Evolutionary conservation across 2,329 filamentous ascomycete genomes (phyloP).

Genomic region (Emergomyces orientalis): DNA sequence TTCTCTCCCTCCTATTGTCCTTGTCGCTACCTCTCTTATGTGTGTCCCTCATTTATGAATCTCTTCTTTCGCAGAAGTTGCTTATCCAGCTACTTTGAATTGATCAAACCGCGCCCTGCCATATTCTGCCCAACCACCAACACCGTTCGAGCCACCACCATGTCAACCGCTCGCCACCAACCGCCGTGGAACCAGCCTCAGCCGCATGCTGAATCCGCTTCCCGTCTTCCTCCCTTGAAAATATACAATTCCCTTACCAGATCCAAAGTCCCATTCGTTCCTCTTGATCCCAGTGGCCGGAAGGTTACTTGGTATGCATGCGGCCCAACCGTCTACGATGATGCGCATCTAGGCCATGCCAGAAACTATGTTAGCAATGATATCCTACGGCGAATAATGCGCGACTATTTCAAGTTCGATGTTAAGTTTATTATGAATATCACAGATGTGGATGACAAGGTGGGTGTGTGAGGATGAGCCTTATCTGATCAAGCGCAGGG

Average conservation of each 20-base stretch:
- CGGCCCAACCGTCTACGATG: conserved; percentile 76
- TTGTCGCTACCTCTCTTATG: not conserved
- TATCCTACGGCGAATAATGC: conserved; percentile 72
- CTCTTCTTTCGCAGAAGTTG: conserved; percentile 1
- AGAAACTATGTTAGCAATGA: conserved; percentile 87
- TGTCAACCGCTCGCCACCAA: conserved; percentile 32
- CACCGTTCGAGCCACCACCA: conserved; percentile 10
- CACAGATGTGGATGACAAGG: conserved; percentile 73
- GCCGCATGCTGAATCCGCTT: conserved; percentile 23
- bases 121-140: not conserved
- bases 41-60: conserved; percentile 9
- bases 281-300: conserved; percentile 56
- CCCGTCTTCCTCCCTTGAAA: conserved; percentile 49
- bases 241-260: conserved; percentile 75
- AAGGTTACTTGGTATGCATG: conserved; percentile 82
- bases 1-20: not conserved
- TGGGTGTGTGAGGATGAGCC: conserved; percentile 22
- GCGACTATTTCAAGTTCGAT: conserved; percentile 73
- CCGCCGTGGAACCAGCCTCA: conserved; percentile 38
- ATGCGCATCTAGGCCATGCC: conserved; percentile 73
- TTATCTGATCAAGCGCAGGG: not conserved
- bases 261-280: conserved; percentile 63
- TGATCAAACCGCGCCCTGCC: conserved; percentile 5
- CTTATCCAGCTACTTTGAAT: conserved; percentile 3
- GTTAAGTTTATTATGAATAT: conserved; percentile 90